phyloP scores from a whole-genome alignment of 371 early-diverging fungal species.

The Gilbertella persicaria region DNA sequence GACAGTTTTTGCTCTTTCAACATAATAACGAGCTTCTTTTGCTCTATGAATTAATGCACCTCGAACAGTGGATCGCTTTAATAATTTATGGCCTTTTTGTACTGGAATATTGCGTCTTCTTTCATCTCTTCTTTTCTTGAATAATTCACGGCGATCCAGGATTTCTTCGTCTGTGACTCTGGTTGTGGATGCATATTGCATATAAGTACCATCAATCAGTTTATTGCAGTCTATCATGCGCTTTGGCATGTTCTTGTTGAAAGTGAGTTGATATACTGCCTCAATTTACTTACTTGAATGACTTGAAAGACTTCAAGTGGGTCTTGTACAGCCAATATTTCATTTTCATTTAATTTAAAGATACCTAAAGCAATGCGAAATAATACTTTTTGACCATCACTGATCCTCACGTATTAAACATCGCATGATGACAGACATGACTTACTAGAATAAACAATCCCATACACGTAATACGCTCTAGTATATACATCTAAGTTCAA shows the following conservation, averaged over 20 bases:
- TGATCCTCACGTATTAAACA: conserved; percentile 9
- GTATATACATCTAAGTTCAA: not conserved
- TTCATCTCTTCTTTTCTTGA: conserved; percentile 47
- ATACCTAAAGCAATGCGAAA: conserved; percentile 81
- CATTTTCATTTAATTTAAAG: conserved; percentile 71
- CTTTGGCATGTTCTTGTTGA: conserved; percentile 67
- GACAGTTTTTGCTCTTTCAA: conserved; percentile 50
- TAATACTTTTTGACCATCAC: conserved; percentile 79
- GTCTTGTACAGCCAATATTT: conserved; percentile 64
- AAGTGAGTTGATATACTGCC: not conserved
- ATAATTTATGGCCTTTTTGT: conserved; percentile 21
- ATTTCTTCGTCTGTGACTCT: conserved; percentile 60
- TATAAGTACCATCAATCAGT: conserved; percentile 66
- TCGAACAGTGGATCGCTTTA: conserved; percentile 36
- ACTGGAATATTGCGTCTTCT: conserved; percentile 41
- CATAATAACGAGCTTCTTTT: conserved; percentile 45
- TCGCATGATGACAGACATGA: not conserved
- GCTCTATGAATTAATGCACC: conserved; percentile 45
- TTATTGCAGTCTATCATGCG: conserved; percentile 74
- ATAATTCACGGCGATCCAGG: conserved; percentile 49
- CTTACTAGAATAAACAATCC: conserved; percentile 83
- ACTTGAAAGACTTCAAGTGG: conserved; percentile 71
- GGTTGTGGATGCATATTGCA: conserved; percentile 52
- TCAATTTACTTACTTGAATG: conserved; percentile 53
- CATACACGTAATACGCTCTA: conserved; percentile 79